Percentiles rank a stretch among this genome's conserved stretches.
Conservation (phyloP, 176 grass and related monocot genomes). For the Juncus inflexus region DNA sequence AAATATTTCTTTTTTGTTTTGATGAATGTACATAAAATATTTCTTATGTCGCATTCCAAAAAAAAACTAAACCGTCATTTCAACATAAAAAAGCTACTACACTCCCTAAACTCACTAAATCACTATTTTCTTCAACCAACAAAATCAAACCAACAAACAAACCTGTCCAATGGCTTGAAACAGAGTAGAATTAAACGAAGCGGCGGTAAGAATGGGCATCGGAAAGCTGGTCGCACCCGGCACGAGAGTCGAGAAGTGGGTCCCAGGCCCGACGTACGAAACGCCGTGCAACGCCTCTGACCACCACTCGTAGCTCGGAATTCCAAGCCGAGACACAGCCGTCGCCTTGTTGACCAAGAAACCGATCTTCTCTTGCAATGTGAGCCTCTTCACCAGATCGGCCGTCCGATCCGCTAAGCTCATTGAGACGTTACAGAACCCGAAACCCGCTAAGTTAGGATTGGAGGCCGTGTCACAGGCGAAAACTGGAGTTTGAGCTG, state of each 20-base stretch:
- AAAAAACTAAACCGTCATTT: no score
- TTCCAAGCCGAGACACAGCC: slow-evolving; percentile 69
- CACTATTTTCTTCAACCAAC: no score
- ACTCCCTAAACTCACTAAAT: no score
- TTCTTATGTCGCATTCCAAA: no score
- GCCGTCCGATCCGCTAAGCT: slow-evolving; percentile 32
- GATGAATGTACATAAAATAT: no score
- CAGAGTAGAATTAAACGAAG: slow-evolving; percentile 79
- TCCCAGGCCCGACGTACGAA: slow-evolving; percentile 75
- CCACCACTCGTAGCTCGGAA: slow-evolving; percentile 97
- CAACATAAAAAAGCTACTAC: no score
- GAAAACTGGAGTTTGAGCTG: slow-evolving; percentile 56
- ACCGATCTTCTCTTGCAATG: slow-evolving; percentile 76
- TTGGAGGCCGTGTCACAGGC: slow-evolving; percentile 66
- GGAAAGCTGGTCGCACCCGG: slow-evolving; percentile 95
- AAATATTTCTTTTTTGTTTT: no score
- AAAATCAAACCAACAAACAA: not conserved
- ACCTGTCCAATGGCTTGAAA: slow-evolving; percentile 82
- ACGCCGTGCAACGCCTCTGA: slow-evolving; percentile 96
- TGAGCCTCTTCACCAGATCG: slow-evolving; percentile 58
- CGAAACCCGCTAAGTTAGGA: slow-evolving; percentile 33
- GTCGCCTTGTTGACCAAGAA: slow-evolving; percentile 70
- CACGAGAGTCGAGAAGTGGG: slow-evolving; percentile 55
- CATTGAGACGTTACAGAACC: slow-evolving; percentile 62
- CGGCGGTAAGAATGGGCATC: slow-evolving; percentile 79